Evolutionary conservation across 1,284 basidiomycete species (phyloP).

Genomic region (Chalciporus sp.): DNA sequence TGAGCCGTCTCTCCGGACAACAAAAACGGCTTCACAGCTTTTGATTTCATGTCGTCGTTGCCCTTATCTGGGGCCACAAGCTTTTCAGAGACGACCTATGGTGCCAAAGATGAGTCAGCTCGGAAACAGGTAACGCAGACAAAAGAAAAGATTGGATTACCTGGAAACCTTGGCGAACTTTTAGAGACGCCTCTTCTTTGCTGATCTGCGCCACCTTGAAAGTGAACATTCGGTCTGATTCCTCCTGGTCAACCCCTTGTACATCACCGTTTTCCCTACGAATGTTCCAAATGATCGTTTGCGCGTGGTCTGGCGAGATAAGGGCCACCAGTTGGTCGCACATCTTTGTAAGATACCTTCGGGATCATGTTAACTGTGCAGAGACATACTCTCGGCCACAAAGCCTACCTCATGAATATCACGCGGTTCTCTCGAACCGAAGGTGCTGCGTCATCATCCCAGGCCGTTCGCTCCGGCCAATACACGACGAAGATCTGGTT

Average conservation of each 20-base stretch:
- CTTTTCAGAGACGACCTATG: constrained; percentile 16
- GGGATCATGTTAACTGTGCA: background rate
- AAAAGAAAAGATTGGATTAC: constrained; percentile 27
- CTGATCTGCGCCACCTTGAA: constrained; percentile 59
- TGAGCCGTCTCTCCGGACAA: constrained; percentile 39
- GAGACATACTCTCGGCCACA: background rate
- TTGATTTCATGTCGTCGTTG: constrained; percentile 15
- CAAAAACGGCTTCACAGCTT: constrained; percentile 25
- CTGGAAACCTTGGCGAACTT: constrained; percentile 43
- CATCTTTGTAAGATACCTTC: constrained; percentile 58
- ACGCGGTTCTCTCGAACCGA: constrained; percentile 53
- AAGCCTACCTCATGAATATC: constrained; percentile 60
- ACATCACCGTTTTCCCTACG: constrained; percentile 34
- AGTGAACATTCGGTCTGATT: constrained; percentile 49
- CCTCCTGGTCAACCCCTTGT: constrained; percentile 36
- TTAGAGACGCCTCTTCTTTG: constrained; percentile 57
- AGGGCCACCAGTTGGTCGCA: constrained; percentile 53
- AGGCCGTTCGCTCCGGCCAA: constrained; percentile 64
- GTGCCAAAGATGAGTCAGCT: background rate
- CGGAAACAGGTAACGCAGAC: background rate
- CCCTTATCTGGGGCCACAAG: constrained; percentile 13
- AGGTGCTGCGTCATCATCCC: constrained; percentile 51
- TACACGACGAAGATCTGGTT: constrained; percentile 50
- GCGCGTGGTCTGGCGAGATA: constrained; percentile 47
- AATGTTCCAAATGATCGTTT: constrained; percentile 45